phyloP scores from a whole-genome alignment of 257 asterid species.

The Solanum sejunctum region DNA sequence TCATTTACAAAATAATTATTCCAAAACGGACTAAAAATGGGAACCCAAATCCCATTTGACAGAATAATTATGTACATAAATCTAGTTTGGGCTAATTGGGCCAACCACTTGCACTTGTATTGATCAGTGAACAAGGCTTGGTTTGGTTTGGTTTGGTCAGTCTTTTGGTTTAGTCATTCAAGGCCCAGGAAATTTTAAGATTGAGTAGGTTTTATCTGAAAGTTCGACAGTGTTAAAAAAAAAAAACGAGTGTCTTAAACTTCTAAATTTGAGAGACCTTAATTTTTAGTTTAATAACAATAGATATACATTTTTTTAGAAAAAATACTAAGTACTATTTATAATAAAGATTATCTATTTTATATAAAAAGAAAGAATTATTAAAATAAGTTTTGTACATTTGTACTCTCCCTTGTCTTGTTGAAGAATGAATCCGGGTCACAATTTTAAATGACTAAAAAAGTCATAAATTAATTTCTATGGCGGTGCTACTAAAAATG shows the following conservation, averaged over 20 bases:
- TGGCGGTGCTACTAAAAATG: neutral
- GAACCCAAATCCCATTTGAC: neutral
- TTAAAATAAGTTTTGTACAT: too few species aligned
- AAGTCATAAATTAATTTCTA: neutral
- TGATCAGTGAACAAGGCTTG: neutral
- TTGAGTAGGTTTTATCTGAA: neutral
- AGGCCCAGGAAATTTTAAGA: neutral
- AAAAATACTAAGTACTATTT: too few species aligned
- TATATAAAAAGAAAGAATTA: too few species aligned
- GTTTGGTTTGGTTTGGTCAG: too few species aligned
- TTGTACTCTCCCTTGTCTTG: neutral
- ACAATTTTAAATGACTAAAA: neutral
- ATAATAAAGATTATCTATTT: too few species aligned
- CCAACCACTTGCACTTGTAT: neutral
- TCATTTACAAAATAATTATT: neutral
- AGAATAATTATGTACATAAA: too few species aligned
- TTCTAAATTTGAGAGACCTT: accelerated
- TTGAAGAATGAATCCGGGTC: neutral
- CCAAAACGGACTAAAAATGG: neutral
- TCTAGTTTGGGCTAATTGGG: neutral
- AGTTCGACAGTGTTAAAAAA: too few species aligned
- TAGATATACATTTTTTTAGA: too few species aligned
- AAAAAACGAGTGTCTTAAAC: accelerated
- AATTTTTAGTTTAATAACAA: too few species aligned
- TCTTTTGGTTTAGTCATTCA: neutral